Evolutionary conservation across 306 rosid genomes (phyloP), one percentile per base, ranked within the genome.

Genomic region (Citrullus mucosospermus): DNA sequence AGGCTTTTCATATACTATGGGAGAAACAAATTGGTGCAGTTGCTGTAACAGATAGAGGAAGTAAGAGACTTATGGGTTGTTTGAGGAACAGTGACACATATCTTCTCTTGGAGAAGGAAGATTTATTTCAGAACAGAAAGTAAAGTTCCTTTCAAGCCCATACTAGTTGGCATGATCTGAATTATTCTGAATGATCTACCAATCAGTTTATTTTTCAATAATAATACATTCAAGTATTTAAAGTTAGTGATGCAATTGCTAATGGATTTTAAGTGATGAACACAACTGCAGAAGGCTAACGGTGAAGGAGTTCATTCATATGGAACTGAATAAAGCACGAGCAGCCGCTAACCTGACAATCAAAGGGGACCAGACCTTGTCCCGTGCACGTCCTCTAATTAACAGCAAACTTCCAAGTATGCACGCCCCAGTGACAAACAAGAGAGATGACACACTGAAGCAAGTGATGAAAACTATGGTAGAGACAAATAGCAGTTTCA

Each of bases 51-150:
- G 82, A 86, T 78, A 46, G 70, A 79, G 79, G 81, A 62, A 84
- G 53, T 56, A 84, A 85, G 82, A 89, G 80, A 82, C 85, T 93
- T 50, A 59, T 88, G 3, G 96, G 93, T 34, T 78, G 85, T 84
- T 80, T 92, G 72, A 89, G 92, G 75, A 84, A 77, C 68, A 76
- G 65, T 6, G 87, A 90, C 38, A 48, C 85, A 67, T 84, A 79
- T 82, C 87, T 85, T 67, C 84, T 90, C 65, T 66, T 87, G 28
- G 82, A 80, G 80, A 86, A 79, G 22, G 85, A 90, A 58, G 69
- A 80, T 50, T 78, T 89, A 34, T 68, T 86, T 36, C 82, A n/a
- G 60, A 82, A 79, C 61, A 84, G 85, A 84, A 82, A 25, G 90
- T 86, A 78, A 48, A 80, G 91, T 65, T 53, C 50, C 62, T 55